phyloP scores from a whole-genome alignment of 1,139 yeast species.

The Lipomyces yarrowii region DNA sequence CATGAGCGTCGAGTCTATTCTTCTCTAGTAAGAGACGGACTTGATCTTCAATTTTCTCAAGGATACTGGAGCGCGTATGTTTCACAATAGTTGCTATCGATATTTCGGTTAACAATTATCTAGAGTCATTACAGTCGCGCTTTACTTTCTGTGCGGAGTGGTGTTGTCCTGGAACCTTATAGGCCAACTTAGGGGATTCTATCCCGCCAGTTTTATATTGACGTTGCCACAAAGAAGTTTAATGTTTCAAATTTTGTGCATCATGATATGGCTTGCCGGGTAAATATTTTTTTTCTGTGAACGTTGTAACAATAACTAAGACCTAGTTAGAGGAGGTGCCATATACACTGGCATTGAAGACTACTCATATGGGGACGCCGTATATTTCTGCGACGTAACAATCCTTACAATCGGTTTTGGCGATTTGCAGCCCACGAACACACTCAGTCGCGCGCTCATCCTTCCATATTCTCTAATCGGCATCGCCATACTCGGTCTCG shows the following conservation, averaged over 20 bases:
- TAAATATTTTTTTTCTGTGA: background rate
- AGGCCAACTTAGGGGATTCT: slow-evolving; percentile 61
- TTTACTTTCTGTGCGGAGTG: slow-evolving; percentile 60
- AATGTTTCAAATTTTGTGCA: slow-evolving; percentile 67
- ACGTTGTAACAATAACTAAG: background rate
- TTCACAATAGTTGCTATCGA: slow-evolving; percentile 33
- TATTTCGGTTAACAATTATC: background rate
- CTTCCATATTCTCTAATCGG: slow-evolving; percentile 70
- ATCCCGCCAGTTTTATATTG: slow-evolving; percentile 70
- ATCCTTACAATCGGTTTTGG: slow-evolving; percentile 80
- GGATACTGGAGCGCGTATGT: slow-evolving; percentile 75
- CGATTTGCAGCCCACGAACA: slow-evolving; percentile 59
- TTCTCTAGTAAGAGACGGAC: slow-evolving; percentile 12
- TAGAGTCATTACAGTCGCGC: slow-evolving; percentile 35
- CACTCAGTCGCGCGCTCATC: slow-evolving; percentile 58
- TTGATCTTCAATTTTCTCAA: slow-evolving; percentile 44
- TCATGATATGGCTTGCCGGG: slow-evolving; percentile 67
- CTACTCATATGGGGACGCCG: slow-evolving; percentile 59
- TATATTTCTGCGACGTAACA: slow-evolving; percentile 73
- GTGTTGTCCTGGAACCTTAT: slow-evolving; percentile 58
- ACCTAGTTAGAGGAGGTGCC: slow-evolving; percentile 54
- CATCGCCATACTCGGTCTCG: slow-evolving; percentile 68
- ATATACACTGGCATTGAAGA: slow-evolving; percentile 50
- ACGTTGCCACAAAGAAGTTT: slow-evolving; percentile 69
- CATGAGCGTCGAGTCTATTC: slow-evolving; percentile 46